Evolutionary conservation across 495 filamentous ascomycete genomes (phyloP).

Genomic region (Articulospora tetracladia): DNA sequence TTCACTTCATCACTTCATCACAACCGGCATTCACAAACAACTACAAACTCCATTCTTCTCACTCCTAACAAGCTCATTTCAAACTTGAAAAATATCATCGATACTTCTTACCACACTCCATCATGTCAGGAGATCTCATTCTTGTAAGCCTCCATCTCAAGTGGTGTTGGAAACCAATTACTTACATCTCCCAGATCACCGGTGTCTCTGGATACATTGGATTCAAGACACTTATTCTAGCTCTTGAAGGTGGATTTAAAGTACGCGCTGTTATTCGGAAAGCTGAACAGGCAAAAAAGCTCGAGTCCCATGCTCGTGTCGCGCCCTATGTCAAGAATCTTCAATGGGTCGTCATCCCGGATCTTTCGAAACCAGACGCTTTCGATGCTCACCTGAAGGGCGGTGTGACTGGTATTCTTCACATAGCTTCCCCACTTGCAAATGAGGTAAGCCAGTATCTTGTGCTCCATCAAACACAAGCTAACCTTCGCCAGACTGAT

Average conservation of each 20-base stretch:
- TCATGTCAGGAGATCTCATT: conserved; percentile 22
- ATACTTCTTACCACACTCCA: conserved; percentile 9
- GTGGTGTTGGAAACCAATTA: conserved; percentile 5
- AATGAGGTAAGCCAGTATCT: conserved; percentile 23
- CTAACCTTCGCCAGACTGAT: conserved; percentile 15
- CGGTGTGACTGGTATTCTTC: conserved; percentile 24
- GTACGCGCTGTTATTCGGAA: conserved; percentile 45
- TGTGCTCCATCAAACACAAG: conserved; percentile 9
- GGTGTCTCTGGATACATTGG: conserved; percentile 22
- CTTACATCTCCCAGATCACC: conserved; percentile 29
- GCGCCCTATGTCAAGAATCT: conserved; percentile 13
- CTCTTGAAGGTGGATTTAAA: conserved; percentile 31
- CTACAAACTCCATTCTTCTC: too few species aligned
- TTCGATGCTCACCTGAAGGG: conserved; percentile 13
- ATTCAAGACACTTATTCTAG: conserved; percentile 30
- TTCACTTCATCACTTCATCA: too few species aligned
- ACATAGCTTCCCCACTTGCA: conserved; percentile 41
- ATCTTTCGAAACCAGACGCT: conserved; percentile 15
- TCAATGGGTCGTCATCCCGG: conserved; percentile 13
- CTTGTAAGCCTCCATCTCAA: conserved; percentile 9
- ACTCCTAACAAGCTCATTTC: too few species aligned
- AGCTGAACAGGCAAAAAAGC: conserved; percentile 26
- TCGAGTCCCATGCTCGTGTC: conserved; percentile 12
- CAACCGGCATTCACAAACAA: too few species aligned
- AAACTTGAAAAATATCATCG: conserved; percentile 10